Conservation (phyloP, 306 rosid species). For the Fragaria nilgerrensis region DNA sequence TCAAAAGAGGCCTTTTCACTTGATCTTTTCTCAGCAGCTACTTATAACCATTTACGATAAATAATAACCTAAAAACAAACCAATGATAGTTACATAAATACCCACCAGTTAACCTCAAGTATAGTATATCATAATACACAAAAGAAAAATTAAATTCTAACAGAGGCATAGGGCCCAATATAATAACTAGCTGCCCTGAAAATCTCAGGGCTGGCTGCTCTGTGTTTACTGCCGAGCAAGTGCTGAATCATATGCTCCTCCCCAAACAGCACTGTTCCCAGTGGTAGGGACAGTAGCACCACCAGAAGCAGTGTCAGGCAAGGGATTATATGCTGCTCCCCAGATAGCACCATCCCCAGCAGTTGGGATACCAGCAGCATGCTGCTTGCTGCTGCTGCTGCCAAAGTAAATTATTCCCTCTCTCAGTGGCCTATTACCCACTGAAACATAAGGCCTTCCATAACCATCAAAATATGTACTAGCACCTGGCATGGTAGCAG, state of each 20-base stretch:
- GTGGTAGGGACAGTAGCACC: slow-evolving; percentile 6
- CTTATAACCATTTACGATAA: background rate
- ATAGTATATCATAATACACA: background rate
- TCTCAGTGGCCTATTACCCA: slow-evolving; percentile 41
- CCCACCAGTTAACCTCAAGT: background rate
- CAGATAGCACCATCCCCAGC: slow-evolving; percentile 4
- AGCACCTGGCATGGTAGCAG: slow-evolving; percentile 29
- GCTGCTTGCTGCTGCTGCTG: slow-evolving; percentile 35
- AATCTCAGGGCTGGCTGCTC: background rate
- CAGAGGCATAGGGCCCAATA: background rate
- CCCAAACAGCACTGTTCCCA: slow-evolving; percentile 29
- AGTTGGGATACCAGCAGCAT: slow-evolving; percentile 21
- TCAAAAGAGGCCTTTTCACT: background rate
- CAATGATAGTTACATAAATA: background rate
- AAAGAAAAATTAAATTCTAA: background rate
- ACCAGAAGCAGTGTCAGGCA: background rate
- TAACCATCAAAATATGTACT: slow-evolving; percentile 43
- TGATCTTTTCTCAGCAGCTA: background rate
- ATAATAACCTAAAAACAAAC: slow-evolving; percentile 1
- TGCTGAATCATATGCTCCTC: slow-evolving; percentile 45
- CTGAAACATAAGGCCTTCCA: slow-evolving; percentile 45
- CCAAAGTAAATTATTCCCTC: slow-evolving; percentile 36
- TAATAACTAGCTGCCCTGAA: background rate
- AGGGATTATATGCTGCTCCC: slow-evolving; percentile 18
- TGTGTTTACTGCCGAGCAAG: slow-evolving; percentile 31